phyloP scores from a whole-genome alignment of 83 land plant species.

The Larix sibirica region DNA sequence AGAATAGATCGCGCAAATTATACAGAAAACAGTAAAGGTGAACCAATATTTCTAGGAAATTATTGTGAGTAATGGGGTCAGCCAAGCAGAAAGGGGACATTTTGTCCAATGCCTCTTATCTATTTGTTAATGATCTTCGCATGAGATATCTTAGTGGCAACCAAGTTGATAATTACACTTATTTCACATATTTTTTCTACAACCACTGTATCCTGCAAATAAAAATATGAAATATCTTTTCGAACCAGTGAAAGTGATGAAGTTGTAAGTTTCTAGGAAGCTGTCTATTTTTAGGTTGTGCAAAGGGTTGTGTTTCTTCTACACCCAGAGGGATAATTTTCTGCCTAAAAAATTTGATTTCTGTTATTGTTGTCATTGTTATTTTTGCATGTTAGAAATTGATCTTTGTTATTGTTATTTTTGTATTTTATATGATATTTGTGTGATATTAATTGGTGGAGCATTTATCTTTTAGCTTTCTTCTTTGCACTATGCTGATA shows the following conservation, averaged over 20 bases:
- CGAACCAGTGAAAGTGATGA: background rate
- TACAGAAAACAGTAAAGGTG: too few relatives aligned
- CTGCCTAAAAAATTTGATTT: too few relatives aligned
- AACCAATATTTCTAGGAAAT: background rate
- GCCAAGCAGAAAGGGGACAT: too few relatives aligned
- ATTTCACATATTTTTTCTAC: background rate
- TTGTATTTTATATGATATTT: background rate
- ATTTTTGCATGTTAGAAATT: too few relatives aligned
- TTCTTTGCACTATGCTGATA: background rate
- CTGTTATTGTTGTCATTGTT: too few relatives aligned
- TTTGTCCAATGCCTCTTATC: background rate
- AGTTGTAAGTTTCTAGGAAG: too few relatives aligned
- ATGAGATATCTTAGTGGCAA: background rate
- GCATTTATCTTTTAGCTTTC: background rate
- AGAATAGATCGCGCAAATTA: too few relatives aligned
- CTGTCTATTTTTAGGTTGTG: too few relatives aligned
- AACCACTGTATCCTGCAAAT: background rate
- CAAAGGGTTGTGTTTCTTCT: too few relatives aligned
- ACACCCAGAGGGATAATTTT: too few relatives aligned
- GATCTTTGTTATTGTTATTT: too few relatives aligned
- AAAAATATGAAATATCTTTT: background rate
- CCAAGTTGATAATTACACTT: background rate
- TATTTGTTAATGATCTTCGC: background rate
- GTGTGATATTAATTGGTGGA: background rate
- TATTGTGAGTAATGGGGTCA: background rate